These are phyloP conservation scores for Schizonepeta tenuifolia DNA, from an alignment of 257 asterid genomes.

Conservation along the genomic window DNA sequence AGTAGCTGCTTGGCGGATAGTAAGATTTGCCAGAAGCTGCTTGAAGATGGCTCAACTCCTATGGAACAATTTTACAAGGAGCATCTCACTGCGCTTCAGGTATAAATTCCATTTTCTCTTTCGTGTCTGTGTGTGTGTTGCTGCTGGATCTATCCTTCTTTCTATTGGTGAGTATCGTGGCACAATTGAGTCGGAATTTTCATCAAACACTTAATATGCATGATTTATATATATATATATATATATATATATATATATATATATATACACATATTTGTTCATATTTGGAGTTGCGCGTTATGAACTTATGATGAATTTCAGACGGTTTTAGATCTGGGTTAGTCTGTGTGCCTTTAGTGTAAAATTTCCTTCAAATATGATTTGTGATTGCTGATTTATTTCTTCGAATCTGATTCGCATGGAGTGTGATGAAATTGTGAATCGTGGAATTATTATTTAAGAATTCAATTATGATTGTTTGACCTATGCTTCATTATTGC, in stretches of 20 bases:
- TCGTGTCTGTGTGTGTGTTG: not conserved
- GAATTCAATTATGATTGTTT: constrained; percentile 1
- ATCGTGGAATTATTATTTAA: not conserved
- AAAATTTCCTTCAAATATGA: constrained; percentile 11
- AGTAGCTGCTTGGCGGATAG: constrained; percentile 71
- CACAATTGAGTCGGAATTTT: not conserved
- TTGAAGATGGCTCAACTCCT: constrained; percentile 42
- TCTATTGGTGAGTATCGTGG: not conserved
- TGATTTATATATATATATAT: too few species aligned
- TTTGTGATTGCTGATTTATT: not conserved
- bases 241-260: too few species aligned
- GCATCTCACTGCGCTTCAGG: constrained; percentile 84
- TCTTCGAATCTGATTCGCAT: not conserved
- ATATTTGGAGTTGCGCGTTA: not conserved
- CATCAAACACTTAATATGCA: constrained; percentile 14
- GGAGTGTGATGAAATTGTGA: not conserved
- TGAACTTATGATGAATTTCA: constrained; percentile 4
- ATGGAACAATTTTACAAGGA: constrained; percentile 43
- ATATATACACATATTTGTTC: too few species aligned
- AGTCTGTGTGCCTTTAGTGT: not conserved
- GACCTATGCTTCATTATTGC: constrained; percentile 27
- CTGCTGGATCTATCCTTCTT: not conserved
- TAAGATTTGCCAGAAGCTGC: constrained; percentile 63
- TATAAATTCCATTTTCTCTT: constrained; percentile 11
- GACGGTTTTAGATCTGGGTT: constrained; percentile 28